These are phyloP conservation scores for Aureobasidium uvarum DNA, from an alignment of 2,329 filamentous ascomycete genomes.

Conservation along the genomic window DNA sequence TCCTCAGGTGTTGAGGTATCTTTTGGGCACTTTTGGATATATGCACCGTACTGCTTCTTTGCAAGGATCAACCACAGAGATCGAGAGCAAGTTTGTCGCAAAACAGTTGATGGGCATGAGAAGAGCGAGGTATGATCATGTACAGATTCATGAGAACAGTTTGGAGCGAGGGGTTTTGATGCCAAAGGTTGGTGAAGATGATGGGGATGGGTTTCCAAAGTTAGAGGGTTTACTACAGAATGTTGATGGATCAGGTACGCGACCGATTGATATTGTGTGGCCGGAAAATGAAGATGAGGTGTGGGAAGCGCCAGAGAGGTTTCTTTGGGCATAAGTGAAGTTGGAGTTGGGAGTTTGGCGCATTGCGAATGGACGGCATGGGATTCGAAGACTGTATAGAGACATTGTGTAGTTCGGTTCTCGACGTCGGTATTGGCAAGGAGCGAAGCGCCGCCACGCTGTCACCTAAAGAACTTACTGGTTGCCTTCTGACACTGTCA, in stretches of 20 bases:
- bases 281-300: background rate
- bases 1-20: background rate
- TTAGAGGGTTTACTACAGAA: background rate
- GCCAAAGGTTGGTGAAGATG: background rate
- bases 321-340: background rate
- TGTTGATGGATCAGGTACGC: background rate
- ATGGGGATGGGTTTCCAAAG: background rate
- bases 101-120: background rate
- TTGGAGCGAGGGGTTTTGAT: background rate
- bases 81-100: background rate
- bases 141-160: conserved; percentile 2
- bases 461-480: too few relatives aligned
- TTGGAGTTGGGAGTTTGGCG: background rate
- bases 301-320: background rate
- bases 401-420: too few relatives aligned
- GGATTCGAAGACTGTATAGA: too few relatives aligned
- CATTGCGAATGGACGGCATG: background rate
- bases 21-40: background rate
- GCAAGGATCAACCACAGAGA: background rate
- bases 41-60: background rate
- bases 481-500: too few relatives aligned
- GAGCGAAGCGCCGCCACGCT: too few relatives aligned
- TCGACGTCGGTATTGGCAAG: too few relatives aligned
- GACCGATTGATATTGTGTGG: background rate
- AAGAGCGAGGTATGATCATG: background rate